Evolutionary conservation across 192 early-diverging fungal species (phyloP).

Genomic region (Entophlyctis luteolus): DNA sequence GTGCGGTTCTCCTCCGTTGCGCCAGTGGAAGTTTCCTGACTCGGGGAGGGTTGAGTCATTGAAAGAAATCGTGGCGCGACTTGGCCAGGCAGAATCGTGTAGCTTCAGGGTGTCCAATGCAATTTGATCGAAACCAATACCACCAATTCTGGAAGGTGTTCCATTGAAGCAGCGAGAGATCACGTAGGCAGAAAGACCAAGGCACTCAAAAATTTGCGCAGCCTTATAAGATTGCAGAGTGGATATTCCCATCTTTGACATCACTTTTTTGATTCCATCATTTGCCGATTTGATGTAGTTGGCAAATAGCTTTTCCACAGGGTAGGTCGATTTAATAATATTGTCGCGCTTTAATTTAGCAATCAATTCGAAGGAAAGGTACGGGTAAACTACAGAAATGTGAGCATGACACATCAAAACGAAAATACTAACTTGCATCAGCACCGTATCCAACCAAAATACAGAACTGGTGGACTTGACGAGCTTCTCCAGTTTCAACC

Average conservation of each 20-base stretch:
- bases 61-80: slow-evolving; percentile 58
- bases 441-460: slow-evolving; percentile 93
- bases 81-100: slow-evolving; percentile 81
- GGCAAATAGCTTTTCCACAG: slow-evolving; percentile 65
- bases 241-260: slow-evolving; percentile 99
- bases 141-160: slow-evolving; percentile 92
- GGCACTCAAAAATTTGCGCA: slow-evolving; percentile 97
- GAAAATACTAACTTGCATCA: slow-evolving; percentile 60
- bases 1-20: slow-evolving; percentile 85
- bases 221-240: slow-evolving; percentile 97
- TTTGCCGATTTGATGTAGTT: slow-evolving; percentile 85
- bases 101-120: slow-evolving; percentile 82
- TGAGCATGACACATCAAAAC: background rate
- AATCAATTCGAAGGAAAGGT: slow-evolving; percentile 85
- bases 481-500: slow-evolving; percentile 88
- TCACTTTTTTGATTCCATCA: slow-evolving; percentile 96
- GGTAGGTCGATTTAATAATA: slow-evolving; percentile 54
- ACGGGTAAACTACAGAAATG: slow-evolving; percentile 68
- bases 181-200: slow-evolving; percentile 84
- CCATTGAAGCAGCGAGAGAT: slow-evolving; percentile 90
- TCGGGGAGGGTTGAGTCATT: slow-evolving; percentile 70
- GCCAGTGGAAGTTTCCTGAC: slow-evolving; percentile 96
- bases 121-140: slow-evolving; percentile 70
- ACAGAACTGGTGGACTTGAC: slow-evolving; percentile 94
- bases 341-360: slow-evolving; percentile 84